Percentiles rank a stretch among this genome's conserved stretches.
Evolutionary conservation across 2,329 filamentous ascomycete genomes (phyloP).

Genomic region (Colletotrichum lini): DNA sequence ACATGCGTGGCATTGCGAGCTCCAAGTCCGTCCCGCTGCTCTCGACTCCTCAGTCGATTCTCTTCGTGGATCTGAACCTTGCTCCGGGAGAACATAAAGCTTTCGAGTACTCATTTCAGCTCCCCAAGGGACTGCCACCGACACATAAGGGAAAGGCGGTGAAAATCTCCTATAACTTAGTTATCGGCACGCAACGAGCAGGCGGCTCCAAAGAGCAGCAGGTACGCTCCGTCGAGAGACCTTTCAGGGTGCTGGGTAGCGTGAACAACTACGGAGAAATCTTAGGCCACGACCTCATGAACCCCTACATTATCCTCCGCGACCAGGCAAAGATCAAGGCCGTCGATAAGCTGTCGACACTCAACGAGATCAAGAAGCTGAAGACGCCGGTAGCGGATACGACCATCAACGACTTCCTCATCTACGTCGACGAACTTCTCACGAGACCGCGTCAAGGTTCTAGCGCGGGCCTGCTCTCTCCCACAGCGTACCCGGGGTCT

Average conservation of each 20-base stretch:
- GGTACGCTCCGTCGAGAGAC: slow-evolving; percentile 91
- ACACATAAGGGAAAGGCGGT: slow-evolving; percentile 92
- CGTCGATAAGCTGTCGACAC: slow-evolving; percentile 55
- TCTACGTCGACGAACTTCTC: slow-evolving; percentile 83
- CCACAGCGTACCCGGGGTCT: slow-evolving; percentile 72
- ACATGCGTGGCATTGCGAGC: slow-evolving; percentile 91
- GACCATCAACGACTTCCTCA: slow-evolving; percentile 76
- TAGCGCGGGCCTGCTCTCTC: slow-evolving; percentile 77
- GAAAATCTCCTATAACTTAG: slow-evolving; percentile 91
- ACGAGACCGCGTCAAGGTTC: slow-evolving; percentile 69
- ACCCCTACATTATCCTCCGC: slow-evolving; percentile 88
- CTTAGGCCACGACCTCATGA: slow-evolving; percentile 93
- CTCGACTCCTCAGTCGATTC: slow-evolving; percentile 94
- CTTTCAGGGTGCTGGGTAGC: slow-evolving; percentile 92
- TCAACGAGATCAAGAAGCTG: slow-evolving; percentile 41
- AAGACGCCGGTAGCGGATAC: slow-evolving; percentile 40
- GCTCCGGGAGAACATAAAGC: slow-evolving; percentile 89
- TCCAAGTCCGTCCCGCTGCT: slow-evolving; percentile 90
- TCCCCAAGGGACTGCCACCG: slow-evolving; percentile 92
- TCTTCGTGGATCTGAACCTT: slow-evolving; percentile 93
- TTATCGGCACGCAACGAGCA: slow-evolving; percentile 91
- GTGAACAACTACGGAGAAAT: slow-evolving; percentile 92
- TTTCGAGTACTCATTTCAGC: slow-evolving; percentile 87
- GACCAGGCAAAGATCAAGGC: slow-evolving; percentile 81
- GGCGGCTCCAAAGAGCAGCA: slow-evolving; percentile 84